Percentiles rank a stretch among this genome's conserved stretches.
These are phyloP conservation scores for Venturia effusa DNA, from an alignment of 2,329 filamentous ascomycete genomes.

Conservation along the genomic window DNA sequence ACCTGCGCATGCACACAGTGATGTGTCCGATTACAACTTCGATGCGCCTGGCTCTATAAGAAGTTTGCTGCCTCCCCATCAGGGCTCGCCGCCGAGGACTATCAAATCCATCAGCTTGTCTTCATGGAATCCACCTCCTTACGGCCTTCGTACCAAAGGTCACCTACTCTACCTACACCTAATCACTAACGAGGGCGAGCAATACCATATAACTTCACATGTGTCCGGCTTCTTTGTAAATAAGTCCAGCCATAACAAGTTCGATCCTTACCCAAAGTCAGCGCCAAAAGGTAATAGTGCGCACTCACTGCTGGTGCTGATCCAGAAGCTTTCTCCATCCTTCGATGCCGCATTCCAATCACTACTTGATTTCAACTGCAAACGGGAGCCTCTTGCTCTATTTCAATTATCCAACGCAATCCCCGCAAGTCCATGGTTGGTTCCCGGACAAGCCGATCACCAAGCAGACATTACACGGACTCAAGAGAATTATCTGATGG, in stretches of 20 bases:
- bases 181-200: conserved; percentile 88
- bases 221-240: conserved; percentile 96
- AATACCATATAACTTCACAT: conserved; percentile 85
- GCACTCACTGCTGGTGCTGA: conserved; percentile 76
- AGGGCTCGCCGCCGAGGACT: conserved; percentile 69
- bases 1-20: conserved; percentile 36
- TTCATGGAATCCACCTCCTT: conserved; percentile 92
- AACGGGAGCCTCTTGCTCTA: conserved; percentile 77
- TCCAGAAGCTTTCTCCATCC: conserved; percentile 69
- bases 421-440: conserved; percentile 84
- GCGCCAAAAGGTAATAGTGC: conserved; percentile 67
- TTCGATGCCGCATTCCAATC: conserved; percentile 67
- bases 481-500: conserved; percentile 84
- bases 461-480: conserved; percentile 75
- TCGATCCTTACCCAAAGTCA: conserved; percentile 75
- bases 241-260: conserved; percentile 89
- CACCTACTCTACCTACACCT: conserved; percentile 85
- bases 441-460: conserved; percentile 58
- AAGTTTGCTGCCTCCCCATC: conserved; percentile 56
- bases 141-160: conserved; percentile 79
- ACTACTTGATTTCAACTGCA: conserved; percentile 74
- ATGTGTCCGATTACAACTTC: conserved; percentile 68
- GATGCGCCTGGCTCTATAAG: conserved; percentile 55
- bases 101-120: conserved; percentile 83
- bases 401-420: conserved; percentile 96